Conservation (phyloP, 179 eudicot genomes). For the Carnegiea gigantea region DNA sequence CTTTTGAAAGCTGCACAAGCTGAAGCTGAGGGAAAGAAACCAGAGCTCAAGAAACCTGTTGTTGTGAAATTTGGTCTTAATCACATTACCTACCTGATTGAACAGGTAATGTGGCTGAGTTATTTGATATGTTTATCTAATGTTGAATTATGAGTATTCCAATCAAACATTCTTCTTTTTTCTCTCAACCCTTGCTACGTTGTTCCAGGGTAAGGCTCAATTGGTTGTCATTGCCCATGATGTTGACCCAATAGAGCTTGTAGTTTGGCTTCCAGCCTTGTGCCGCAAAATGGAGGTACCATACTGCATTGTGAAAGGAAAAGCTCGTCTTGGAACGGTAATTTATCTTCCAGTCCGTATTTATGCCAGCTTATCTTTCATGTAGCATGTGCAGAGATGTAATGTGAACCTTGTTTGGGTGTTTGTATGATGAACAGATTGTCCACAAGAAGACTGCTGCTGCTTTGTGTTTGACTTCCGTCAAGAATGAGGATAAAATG, state of each 20-base stretch:
- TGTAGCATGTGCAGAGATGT: too few relatives aligned
- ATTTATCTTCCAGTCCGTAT: slow-evolving; percentile 1
- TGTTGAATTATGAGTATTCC: background rate
- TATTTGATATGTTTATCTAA: background rate
- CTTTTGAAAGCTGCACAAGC: slow-evolving; percentile 84
- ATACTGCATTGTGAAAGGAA: slow-evolving; percentile 90
- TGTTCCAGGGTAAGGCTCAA: slow-evolving; percentile 81
- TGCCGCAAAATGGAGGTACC: slow-evolving; percentile 96
- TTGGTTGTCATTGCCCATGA: slow-evolving; percentile 88
- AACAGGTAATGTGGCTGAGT: slow-evolving; percentile 54
- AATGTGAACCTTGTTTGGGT: background rate
- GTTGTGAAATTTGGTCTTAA: slow-evolving; percentile 94
- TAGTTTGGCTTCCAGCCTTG: slow-evolving; percentile 90
- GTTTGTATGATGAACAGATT: slow-evolving; percentile 36
- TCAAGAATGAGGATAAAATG: slow-evolving; percentile 88
- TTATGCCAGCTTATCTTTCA: background rate
- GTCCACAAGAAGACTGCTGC: slow-evolving; percentile 88
- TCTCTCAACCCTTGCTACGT: background rate
- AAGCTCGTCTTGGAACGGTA: slow-evolving; percentile 79
- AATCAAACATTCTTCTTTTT: background rate
- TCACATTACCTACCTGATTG: slow-evolving; percentile 84
- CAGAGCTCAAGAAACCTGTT: slow-evolving; percentile 82
- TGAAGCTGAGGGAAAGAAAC: slow-evolving; percentile 81
- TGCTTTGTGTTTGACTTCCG: slow-evolving; percentile 79
- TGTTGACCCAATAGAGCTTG: slow-evolving; percentile 90